Percentiles rank a stretch among this genome's conserved stretches.
These are phyloP conservation scores for Lepidium sativum DNA, from an alignment of 345 rosid genomes.

Conservation along the genomic window DNA sequence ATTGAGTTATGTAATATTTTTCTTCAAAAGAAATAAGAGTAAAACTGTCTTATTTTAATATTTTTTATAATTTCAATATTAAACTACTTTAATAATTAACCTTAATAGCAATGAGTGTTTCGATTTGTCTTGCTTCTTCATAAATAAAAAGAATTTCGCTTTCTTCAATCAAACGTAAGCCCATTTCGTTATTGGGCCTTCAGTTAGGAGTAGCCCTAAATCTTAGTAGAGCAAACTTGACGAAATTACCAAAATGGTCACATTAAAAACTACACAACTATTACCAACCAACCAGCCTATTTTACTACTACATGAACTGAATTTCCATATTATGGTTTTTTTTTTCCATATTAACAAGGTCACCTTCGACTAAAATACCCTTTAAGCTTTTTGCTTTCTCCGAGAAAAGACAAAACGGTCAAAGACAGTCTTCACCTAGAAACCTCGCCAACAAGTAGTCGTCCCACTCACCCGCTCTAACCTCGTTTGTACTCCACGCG, in stretches of 20 bases:
- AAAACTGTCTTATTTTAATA: no score
- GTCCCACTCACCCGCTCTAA: conserved; percentile 24
- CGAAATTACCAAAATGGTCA: conserved; percentile 6
- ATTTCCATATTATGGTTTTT: neutral
- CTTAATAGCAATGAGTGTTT: no score
- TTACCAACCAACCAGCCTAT: neutral
- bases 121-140: no score
- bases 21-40: no score
- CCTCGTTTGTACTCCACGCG: conserved; percentile 29
- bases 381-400: neutral
- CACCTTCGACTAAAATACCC: conserved; percentile 14
- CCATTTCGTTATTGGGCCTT: conserved; percentile 5
- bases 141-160: neutral
- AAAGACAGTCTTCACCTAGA: conserved; percentile 35
- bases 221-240: neutral
- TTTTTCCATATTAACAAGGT: conserved; percentile 1
- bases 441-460: conserved; percentile 40
- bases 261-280: neutral
- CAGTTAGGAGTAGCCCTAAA: neutral
- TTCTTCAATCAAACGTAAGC: neutral
- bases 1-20: no score
- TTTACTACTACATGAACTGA: neutral
- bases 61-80: no score
- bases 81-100: no score
- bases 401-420: conserved; percentile 14